A percentile compares a stretch with the other conserved stretches of the same genome.
Conservation (phyloP, 2,329 filamentous ascomycete genomes). For the Alternaria triticina region DNA sequence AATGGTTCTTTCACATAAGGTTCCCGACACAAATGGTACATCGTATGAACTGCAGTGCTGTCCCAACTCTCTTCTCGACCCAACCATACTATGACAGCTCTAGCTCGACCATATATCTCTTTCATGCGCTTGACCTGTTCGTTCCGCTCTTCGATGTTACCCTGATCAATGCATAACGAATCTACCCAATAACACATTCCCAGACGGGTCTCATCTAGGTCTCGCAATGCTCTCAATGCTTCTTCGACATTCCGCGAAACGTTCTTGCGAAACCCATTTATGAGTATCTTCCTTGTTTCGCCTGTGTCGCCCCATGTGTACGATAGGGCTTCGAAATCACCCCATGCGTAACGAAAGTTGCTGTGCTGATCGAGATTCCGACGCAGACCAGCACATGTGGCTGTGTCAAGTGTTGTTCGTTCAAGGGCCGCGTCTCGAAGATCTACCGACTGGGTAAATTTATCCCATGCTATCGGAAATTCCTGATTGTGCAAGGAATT, state of each 20-base stretch:
- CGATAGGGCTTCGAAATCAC: background rate
- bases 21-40: background rate
- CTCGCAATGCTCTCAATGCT: background rate
- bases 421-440: background rate
- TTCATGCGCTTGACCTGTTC: background rate
- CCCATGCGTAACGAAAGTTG: background rate
- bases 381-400: background rate
- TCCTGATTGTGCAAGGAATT: too few relatives aligned
- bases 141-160: background rate
- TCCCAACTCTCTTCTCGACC: background rate
- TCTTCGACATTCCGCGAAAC: background rate
- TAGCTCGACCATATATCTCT: background rate
- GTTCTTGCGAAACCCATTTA: background rate
- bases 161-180: background rate
- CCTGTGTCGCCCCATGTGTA: background rate
- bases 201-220: background rate
- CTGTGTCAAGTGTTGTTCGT: background rate
- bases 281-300: fast-evolving
- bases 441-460: background rate
- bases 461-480: background rate
- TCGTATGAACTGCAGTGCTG: background rate
- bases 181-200: background rate
- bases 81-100: background rate
- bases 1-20: background rate
- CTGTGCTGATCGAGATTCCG: fast-evolving